Percentiles rank a stretch among this genome's conserved stretches.
These are phyloP conservation scores for Penicillium crystallinum DNA, from an alignment of 495 filamentous ascomycete species.

Conservation along the genomic window DNA sequence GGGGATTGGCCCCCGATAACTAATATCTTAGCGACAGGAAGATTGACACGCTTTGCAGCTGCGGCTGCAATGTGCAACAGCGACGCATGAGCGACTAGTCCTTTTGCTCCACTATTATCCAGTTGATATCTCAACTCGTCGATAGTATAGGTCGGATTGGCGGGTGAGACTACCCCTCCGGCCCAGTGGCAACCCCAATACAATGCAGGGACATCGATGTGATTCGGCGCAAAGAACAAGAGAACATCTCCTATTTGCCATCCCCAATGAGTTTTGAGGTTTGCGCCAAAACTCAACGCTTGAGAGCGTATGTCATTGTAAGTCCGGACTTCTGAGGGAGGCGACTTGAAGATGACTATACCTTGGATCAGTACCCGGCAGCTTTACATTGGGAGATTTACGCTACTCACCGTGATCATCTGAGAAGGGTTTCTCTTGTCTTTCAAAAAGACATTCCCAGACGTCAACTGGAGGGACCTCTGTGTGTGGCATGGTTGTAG, in stretches of 20 bases:
- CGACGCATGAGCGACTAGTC: conserved; percentile 33
- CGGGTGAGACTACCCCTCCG: conserved; percentile 69
- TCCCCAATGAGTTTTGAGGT: not conserved
- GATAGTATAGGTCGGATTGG: conserved; percentile 73
- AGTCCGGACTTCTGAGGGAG: not conserved
- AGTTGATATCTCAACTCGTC: conserved; percentile 74
- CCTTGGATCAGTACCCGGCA: not conserved
- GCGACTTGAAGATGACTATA: not conserved
- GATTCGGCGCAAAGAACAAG: conserved; percentile 59
- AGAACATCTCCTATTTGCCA: conserved; percentile 53
- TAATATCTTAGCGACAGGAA: conserved; percentile 33
- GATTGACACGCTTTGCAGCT: conserved; percentile 57
- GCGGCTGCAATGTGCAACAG: conserved; percentile 53
- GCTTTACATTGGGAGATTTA: not conserved
- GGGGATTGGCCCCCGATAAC: conserved; percentile 41
- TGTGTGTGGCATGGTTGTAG: not conserved
- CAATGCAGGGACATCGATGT: conserved; percentile 57
- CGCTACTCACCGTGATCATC: not conserved
- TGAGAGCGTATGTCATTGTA: not conserved
- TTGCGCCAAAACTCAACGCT: not conserved
- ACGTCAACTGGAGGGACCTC: not conserved
- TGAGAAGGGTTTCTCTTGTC: not conserved
- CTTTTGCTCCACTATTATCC: too few relatives aligned
- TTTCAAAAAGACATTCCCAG: conserved; percentile 1
- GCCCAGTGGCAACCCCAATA: conserved; percentile 75